phyloP scores from a whole-genome alignment of 257 asterid genomes.

The Dorcoceras hygrometricum region DNA sequence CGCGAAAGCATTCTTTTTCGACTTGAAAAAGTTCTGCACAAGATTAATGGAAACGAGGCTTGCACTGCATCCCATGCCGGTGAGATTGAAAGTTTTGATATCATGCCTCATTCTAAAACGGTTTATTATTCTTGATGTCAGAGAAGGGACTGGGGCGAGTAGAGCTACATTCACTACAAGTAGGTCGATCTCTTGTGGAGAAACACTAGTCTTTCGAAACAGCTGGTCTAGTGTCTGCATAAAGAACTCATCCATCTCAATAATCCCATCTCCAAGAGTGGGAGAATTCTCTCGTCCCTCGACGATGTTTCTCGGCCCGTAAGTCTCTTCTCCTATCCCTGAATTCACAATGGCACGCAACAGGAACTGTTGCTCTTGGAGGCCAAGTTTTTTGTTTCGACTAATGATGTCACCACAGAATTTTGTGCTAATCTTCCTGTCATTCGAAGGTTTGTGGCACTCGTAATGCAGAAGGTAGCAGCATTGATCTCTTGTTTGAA shows the following conservation, averaged over 20 bases:
- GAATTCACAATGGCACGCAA: constrained; percentile 39
- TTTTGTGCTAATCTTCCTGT: constrained; percentile 29
- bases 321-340: constrained; percentile 45
- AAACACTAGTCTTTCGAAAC: constrained; percentile 27
- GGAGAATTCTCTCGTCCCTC: constrained; percentile 29
- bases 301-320: constrained; percentile 37
- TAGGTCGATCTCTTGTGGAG: constrained; percentile 34
- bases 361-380: constrained; percentile 31
- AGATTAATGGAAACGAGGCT: constrained; percentile 37
- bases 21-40: constrained; percentile 35
- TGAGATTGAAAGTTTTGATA: constrained; percentile 36
- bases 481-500: constrained; percentile 10
- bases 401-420: constrained; percentile 29
- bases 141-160: constrained; percentile 29
- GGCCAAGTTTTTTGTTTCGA: constrained; percentile 38
- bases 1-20: constrained; percentile 30
- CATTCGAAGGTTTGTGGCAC: constrained; percentile 37
- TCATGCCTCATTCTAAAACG: constrained; percentile 40
- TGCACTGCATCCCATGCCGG: constrained; percentile 51
- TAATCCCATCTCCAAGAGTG: constrained; percentile 29
- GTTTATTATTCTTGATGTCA: constrained; percentile 30
- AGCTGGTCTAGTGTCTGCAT: constrained; percentile 24
- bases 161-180: constrained; percentile 35
- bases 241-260: constrained; percentile 37
- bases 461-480: constrained; percentile 35